Percentiles rank a stretch among this genome's conserved stretches.
Conservation (phyloP, 2,329 filamentous ascomycete genomes). For the Sclerotinia subarctica region DNA sequence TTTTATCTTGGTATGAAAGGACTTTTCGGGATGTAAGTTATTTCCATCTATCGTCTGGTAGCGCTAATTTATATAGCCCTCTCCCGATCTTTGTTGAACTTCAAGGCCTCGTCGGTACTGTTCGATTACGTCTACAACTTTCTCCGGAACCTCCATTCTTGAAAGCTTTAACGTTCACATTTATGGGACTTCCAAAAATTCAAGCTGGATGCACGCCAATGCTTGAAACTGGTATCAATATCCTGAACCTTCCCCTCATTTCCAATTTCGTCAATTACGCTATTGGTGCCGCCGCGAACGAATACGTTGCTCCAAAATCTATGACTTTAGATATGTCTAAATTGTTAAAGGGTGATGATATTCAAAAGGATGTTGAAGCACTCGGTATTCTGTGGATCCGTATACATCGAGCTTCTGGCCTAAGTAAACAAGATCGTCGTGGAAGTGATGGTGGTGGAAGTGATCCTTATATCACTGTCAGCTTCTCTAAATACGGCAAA, state of each 20-base stretch:
- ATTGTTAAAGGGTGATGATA: constrained; percentile 85
- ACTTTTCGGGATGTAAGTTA: constrained; percentile 33
- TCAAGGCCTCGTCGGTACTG: constrained; percentile 84
- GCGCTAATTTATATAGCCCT: constrained; percentile 22
- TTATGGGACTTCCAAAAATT: constrained; percentile 91
- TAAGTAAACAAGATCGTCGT: constrained; percentile 86
- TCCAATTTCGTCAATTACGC: constrained; percentile 80
- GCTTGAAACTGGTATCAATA: constrained; percentile 85
- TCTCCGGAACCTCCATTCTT: constrained; percentile 88
- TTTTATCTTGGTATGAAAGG: constrained; percentile 73
- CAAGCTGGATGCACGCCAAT: constrained; percentile 88
- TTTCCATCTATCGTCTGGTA: background rate
- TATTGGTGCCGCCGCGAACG: constrained; percentile 73
- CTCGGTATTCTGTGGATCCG: constrained; percentile 89
- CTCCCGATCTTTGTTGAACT: constrained; percentile 63
- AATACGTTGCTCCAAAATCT: constrained; percentile 93
- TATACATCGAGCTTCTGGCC: constrained; percentile 80
- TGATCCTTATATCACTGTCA: constrained; percentile 92
- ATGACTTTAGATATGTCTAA: constrained; percentile 89
- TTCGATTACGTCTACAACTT: constrained; percentile 77
- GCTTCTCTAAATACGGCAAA: constrained; percentile 95
- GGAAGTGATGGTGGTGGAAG: constrained; percentile 83
- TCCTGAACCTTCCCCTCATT: constrained; percentile 87
- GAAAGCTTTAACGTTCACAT: constrained; percentile 85
- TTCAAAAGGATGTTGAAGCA: constrained; percentile 84